Evolutionary conservation across 2,329 filamentous ascomycete species (phyloP).

Genomic region (Talaromyces sp.): DNA sequence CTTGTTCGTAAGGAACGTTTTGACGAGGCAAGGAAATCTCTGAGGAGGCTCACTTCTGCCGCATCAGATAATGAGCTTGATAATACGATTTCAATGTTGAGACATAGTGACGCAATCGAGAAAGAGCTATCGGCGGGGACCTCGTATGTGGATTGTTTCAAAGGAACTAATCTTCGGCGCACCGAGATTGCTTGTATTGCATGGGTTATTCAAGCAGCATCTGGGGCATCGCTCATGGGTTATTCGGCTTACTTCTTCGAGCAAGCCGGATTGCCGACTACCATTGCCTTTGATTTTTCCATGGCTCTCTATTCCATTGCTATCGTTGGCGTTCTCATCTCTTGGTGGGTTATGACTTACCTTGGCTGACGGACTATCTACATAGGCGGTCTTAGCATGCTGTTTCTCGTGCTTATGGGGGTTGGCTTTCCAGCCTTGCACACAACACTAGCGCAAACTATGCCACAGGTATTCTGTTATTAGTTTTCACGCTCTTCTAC

Average conservation of each 20-base stretch:
- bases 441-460: not conserved
- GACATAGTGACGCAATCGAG: not conserved
- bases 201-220: constrained; percentile 61
- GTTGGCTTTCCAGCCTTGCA: constrained; percentile 78
- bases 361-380: constrained; percentile 73
- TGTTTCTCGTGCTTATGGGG: constrained; percentile 72
- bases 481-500: constrained; percentile 50
- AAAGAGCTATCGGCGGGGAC: not conserved
- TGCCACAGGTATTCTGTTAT: constrained; percentile 31
- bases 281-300: constrained; percentile 48
- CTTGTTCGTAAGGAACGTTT: constrained; percentile 35
- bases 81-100: constrained; percentile 48
- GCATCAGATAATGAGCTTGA: constrained; percentile 69
- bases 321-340: constrained; percentile 74
- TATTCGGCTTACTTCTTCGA: constrained; percentile 59
- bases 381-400: constrained; percentile 67
- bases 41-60: constrained; percentile 38
- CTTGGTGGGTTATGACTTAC: constrained; percentile 74
- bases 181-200: constrained; percentile 68
- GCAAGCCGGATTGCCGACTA: constrained; percentile 51
- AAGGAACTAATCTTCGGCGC: constrained; percentile 68
- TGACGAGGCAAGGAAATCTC: constrained; percentile 34
- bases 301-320: constrained; percentile 60
- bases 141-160: constrained; percentile 66
- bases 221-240: constrained; percentile 59